Evolutionary conservation across 2,329 filamentous ascomycete genomes (phyloP).

Genomic region (Fusarium citri): DNA sequence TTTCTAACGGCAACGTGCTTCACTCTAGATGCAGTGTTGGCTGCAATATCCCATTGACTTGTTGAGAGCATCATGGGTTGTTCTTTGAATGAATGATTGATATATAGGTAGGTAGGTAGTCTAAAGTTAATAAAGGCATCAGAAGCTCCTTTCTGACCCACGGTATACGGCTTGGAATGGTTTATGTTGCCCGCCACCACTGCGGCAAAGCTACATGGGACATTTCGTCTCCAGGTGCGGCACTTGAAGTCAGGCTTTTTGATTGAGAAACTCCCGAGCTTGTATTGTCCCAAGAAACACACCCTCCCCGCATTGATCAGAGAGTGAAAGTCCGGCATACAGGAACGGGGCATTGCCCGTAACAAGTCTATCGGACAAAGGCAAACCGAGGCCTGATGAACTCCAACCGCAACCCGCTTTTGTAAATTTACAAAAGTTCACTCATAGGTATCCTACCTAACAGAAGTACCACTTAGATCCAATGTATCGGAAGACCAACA

Average conservation of each 20-base stretch:
- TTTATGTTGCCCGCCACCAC: background rate
- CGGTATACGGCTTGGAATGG: background rate
- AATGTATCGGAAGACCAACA: background rate
- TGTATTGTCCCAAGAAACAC: background rate
- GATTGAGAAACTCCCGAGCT: background rate
- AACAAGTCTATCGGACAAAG: background rate
- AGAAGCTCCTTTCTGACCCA: background rate
- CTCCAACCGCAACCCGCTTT: background rate
- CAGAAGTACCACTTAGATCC: background rate
- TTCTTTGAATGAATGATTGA: background rate
- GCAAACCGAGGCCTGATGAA: background rate
- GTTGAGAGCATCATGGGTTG: background rate
- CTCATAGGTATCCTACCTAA: background rate
- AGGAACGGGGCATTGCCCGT: background rate
- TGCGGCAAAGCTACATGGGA: background rate
- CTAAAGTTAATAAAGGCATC: background rate
- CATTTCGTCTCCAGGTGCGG: background rate
- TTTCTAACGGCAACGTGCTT: slow-evolving; percentile 2
- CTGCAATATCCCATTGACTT: slow-evolving; percentile 7
- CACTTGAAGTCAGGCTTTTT: background rate
- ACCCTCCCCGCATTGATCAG: background rate
- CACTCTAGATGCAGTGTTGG: slow-evolving; percentile 4
- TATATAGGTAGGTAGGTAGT: no score
- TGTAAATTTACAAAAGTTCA: background rate
- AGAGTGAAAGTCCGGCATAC: background rate